A percentile compares a stretch with the other conserved stretches of the same genome.
phyloP scores from a whole-genome alignment of 1,284 basidiomycete genomes.

The Boletus austroedulis region DNA sequence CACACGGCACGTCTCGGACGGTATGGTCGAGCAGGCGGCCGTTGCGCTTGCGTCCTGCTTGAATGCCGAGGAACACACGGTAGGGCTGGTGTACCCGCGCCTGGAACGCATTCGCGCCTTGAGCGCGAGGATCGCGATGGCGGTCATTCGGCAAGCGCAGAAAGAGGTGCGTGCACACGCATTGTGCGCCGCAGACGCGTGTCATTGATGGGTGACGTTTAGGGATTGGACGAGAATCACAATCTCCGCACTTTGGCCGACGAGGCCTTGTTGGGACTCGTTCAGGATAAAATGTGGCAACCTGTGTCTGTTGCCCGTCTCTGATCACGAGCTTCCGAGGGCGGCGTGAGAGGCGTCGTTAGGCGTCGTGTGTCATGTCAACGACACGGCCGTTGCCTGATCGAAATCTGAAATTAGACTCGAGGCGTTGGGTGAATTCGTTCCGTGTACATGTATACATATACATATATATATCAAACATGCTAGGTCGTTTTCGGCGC shows the following conservation, averaged over 20 bases:
- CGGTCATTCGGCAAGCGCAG: slow-evolving; percentile 64
- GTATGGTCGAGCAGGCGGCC: slow-evolving; percentile 58
- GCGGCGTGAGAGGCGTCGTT: neutral
- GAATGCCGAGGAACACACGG: slow-evolving; percentile 54
- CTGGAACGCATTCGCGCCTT: slow-evolving; percentile 67
- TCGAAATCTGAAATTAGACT: neutral
- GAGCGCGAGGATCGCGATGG: slow-evolving; percentile 58
- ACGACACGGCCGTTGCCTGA: neutral
- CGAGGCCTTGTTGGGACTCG: slow-evolving; percentile 46
- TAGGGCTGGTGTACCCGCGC: slow-evolving; percentile 61
- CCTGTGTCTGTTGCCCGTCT: slow-evolving; percentile 35
- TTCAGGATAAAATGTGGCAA: slow-evolving; percentile 58
- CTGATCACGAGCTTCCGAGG: neutral
- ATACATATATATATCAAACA: neutral
- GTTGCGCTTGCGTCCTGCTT: slow-evolving; percentile 66
- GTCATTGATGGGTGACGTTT: neutral
- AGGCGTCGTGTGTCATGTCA: neutral
- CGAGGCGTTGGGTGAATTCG: neutral
- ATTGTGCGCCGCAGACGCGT: neutral
- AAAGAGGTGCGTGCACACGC: slow-evolving; percentile 45
- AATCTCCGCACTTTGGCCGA: slow-evolving; percentile 50
- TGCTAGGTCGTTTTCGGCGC: neutral
- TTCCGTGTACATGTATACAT: neutral
- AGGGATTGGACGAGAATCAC: slow-evolving; percentile 48
- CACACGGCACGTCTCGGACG: slow-evolving; percentile 56